These are phyloP conservation scores for Suillus subalutaceus DNA, from an alignment of 768 basidiomycete species.

Conservation along the genomic window DNA sequence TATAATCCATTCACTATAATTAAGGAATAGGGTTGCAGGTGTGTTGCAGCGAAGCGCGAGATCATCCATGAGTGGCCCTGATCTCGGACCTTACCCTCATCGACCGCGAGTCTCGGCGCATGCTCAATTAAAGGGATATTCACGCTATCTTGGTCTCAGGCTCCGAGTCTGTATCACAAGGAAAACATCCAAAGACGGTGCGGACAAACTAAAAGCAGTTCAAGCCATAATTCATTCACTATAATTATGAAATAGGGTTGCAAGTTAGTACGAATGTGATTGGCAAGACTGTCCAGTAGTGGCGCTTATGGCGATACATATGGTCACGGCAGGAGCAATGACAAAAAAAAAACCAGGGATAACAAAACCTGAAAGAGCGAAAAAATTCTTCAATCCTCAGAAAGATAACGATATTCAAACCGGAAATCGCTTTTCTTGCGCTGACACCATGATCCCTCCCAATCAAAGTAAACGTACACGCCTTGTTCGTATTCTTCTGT, in stretches of 20 bases:
- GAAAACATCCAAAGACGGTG: constrained; percentile 97
- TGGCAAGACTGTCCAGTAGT: constrained; percentile 20
- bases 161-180: constrained; percentile 96
- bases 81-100: constrained; percentile 94
- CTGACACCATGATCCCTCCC: constrained; percentile 99
- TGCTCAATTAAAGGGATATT: constrained; percentile 5
- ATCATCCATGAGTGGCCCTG: constrained; percentile 93
- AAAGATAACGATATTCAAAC: constrained; percentile 93
- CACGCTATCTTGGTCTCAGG: constrained; percentile 48
- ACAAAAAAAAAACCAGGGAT: constrained; percentile 12
- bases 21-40: constrained; percentile 14
- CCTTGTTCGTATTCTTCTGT: constrained; percentile 99
- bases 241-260: constrained; percentile 17
- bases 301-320: constrained; percentile 30
- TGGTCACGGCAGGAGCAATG: constrained; percentile 18
- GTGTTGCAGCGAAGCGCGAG: constrained; percentile 79
- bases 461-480: constrained; percentile 99
- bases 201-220: constrained; percentile 86
- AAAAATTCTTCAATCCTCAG: constrained; percentile 66
- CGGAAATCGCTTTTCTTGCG: constrained; percentile 98
- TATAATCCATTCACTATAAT: constrained; percentile 21
- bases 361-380: constrained; percentile 9
- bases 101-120: constrained; percentile 64
- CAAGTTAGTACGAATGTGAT: constrained; percentile 19
- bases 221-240: constrained; percentile 20